Conservation (phyloP, 805 yeast species). For the Maudiozyma turicensis region DNA sequence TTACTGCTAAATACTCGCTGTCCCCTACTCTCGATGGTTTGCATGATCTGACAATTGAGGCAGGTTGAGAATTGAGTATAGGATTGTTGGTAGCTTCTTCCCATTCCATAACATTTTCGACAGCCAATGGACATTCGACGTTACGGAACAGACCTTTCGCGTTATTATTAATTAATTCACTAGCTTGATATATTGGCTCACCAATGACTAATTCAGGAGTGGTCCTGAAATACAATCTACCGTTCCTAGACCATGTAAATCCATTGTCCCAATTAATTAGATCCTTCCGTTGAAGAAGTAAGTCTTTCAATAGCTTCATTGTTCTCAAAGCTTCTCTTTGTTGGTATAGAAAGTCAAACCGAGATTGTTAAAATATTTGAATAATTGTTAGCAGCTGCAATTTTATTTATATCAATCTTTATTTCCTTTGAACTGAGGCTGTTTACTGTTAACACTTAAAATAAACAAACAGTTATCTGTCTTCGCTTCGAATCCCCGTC, state of each 20-base stretch:
- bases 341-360: too few species aligned
- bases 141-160: slow-evolving; percentile 21
- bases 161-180: slow-evolving; percentile 8
- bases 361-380: neutral
- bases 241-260: slow-evolving; percentile 24
- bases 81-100: slow-evolving; percentile 15
- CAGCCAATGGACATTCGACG: slow-evolving; percentile 14
- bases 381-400: too few species aligned
- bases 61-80: slow-evolving; percentile 24
- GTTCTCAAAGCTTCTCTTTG: neutral
- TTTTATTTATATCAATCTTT: too few species aligned
- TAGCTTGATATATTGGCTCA: slow-evolving; percentile 16
- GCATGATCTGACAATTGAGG: slow-evolving; percentile 14
- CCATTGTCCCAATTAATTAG: slow-evolving; percentile 20
- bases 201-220: slow-evolving; percentile 21
- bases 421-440: too few species aligned
- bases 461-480: too few species aligned
- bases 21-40: slow-evolving; percentile 15
- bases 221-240: slow-evolving; percentile 21
- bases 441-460: too few species aligned
- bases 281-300: slow-evolving; percentile 21
- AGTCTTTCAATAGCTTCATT: slow-evolving; percentile 24
- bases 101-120: slow-evolving; percentile 23
- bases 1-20: slow-evolving; percentile 15
- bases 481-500: too few species aligned